Evolutionary conservation across 1,284 basidiomycete genomes (phyloP).

Genomic region (Calocybe gambosa): DNA sequence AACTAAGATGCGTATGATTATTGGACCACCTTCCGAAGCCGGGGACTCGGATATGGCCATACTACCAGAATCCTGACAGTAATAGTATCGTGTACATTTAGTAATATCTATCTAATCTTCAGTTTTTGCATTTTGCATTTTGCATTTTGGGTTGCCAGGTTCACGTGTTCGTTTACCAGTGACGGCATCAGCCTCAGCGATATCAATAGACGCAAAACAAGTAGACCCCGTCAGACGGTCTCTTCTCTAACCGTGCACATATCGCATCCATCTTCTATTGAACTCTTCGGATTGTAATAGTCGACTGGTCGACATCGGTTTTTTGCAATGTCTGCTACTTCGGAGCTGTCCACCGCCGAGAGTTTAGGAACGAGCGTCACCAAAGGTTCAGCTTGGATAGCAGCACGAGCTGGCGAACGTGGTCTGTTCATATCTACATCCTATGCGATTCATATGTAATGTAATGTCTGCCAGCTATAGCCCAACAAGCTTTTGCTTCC

Average conservation of each 20-base stretch:
- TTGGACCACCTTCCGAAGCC: slow-evolving; percentile 40
- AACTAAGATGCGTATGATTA: slow-evolving; percentile 53
- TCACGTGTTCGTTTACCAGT: slow-evolving; percentile 10
- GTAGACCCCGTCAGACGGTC: not conserved
- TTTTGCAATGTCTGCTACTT: slow-evolving; percentile 22
- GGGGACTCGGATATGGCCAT: slow-evolving; percentile 36
- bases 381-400: slow-evolving; percentile 33
- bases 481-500: slow-evolving; percentile 49
- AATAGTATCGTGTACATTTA: not conserved
- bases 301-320: slow-evolving; percentile 7
- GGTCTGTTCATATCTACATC: slow-evolving; percentile 29
- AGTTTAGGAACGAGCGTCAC: slow-evolving; percentile 25
- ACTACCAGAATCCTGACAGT: slow-evolving; percentile 15
- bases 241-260: not conserved
- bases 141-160: too few relatives aligned
- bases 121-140: too few relatives aligned
- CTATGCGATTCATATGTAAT: slow-evolving; percentile 3
- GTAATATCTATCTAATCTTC: too few relatives aligned
- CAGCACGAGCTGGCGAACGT: slow-evolving; percentile 38
- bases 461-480: slow-evolving; percentile 27
- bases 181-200: not conserved
- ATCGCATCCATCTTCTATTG: not conserved
- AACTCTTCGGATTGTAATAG: not conserved
- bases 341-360: slow-evolving; percentile 24
- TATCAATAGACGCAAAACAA: not conserved